Base-by-base conservation (phyloP, 2,329 filamentous ascomycete species). In the Trichoderma sp. region DNA sequence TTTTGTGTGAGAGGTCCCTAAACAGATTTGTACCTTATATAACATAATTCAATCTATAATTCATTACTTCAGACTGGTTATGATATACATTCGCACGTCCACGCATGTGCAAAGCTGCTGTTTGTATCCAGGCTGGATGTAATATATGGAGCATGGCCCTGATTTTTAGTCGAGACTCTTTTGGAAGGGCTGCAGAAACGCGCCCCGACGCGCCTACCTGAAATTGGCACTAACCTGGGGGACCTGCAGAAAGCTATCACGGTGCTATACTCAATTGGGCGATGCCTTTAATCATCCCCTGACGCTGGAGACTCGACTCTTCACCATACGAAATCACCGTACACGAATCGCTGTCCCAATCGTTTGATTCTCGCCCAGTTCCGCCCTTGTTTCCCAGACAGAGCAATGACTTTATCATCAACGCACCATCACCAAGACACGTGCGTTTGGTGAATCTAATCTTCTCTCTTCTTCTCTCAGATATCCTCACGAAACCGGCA, bases 401-500 rank as follows among this genome's bases (percentile, higher is more conserved):
- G 18, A 75, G 75, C 75, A 75, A 71, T 72, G 66, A 14, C 24
- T 67, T 33, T 24, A 33, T 24, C 64, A 50, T 60, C 65, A 29
- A 60, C 64, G 33, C 45, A n/a, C 21, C 53, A 73, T 53, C 45
- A 63, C 38, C 71, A 59, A 41, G 27, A 38, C 27, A 60, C 67
- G 67, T 59, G 59, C 65, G 41, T 53, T 38, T 59, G 45, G 33
- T 67, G 41, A 65, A 73, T 27, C 31, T 9, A 27, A 41, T 24
- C 38, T 24, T 21, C 18, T 16, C 60, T 35, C 60, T 8, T 60
- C 27, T 11, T 60, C 56, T 29, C 60, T 71, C 68, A 68, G 56
- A 76, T 45, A 72, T 21, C 24, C 65, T 24, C 69, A 7, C 71
- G 60, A 77, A 63, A 38, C 29, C 21, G 62, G 67, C 76, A 80